A percentile compares a stretch with the other conserved stretches of the same genome.
Conservation (phyloP, 495 filamentous ascomycete species). For the Darksidea phi region DNA sequence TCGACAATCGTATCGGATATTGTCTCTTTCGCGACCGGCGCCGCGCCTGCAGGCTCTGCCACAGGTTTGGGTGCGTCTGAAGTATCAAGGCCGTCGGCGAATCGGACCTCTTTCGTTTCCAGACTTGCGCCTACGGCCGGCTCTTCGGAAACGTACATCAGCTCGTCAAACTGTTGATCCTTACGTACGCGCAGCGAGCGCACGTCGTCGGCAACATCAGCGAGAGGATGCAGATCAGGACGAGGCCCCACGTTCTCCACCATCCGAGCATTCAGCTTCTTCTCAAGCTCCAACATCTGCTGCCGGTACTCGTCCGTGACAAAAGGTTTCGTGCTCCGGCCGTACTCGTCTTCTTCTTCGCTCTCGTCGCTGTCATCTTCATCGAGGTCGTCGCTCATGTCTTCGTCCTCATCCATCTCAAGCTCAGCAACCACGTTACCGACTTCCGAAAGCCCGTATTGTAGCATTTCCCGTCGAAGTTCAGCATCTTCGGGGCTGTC, state of each 20-base stretch:
- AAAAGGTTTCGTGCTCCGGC: constrained; percentile 61
- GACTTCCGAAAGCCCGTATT: constrained; percentile 81
- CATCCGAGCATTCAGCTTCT: constrained; percentile 40
- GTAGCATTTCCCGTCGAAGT: constrained; percentile 87
- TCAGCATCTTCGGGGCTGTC: constrained; percentile 77
- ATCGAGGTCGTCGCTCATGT: constrained; percentile 39
- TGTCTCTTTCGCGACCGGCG: constrained; percentile 2
- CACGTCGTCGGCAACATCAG: constrained; percentile 36
- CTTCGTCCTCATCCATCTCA: constrained; percentile 69
- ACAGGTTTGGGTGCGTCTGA: constrained; percentile 23
- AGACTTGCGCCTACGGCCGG: not conserved
- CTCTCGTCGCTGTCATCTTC: constrained; percentile 52
- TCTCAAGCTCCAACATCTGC: constrained; percentile 45
- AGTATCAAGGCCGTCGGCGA: constrained; percentile 74
- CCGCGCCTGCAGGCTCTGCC: not conserved
- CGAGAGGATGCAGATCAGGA: constrained; percentile 27
- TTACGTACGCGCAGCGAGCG: constrained; percentile 32
- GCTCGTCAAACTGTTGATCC: constrained; percentile 21
- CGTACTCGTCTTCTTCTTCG: constrained; percentile 66
- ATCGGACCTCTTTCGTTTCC: constrained; percentile 71
- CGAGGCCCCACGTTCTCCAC: constrained; percentile 44
- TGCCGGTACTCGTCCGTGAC: constrained; percentile 70
- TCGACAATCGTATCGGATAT: constrained; percentile 38
- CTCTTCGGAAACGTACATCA: not conserved
- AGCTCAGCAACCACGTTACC: constrained; percentile 92